Percentiles rank a stretch among this genome's conserved stretches.
phyloP scores from a whole-genome alignment of 2,329 filamentous ascomycete species.

The Clarireedia sp. region DNA sequence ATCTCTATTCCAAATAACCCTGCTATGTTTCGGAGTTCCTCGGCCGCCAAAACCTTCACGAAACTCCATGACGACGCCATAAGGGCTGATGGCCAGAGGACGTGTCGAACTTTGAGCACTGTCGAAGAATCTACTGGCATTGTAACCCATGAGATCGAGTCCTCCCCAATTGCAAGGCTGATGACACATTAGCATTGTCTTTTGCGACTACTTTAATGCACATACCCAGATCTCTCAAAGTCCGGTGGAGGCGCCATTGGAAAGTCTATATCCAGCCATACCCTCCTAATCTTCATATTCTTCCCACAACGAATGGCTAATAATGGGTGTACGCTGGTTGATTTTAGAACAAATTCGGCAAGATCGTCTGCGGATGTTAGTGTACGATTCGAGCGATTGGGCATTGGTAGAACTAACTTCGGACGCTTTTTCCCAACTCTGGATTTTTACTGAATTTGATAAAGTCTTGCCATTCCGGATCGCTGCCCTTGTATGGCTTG shows the following conservation, averaged over 20 bases:
- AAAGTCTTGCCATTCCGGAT: slow-evolving; percentile 58
- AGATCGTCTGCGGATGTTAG: slow-evolving; percentile 36
- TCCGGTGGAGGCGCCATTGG: slow-evolving; percentile 51
- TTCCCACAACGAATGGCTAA: slow-evolving; percentile 40
- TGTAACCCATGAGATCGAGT: slow-evolving; percentile 40
- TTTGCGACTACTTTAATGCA: background rate
- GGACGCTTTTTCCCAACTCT: slow-evolving; percentile 33
- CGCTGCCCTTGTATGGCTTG: slow-evolving; percentile 44
- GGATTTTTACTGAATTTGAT: slow-evolving; percentile 48
- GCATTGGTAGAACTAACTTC: slow-evolving; percentile 10
- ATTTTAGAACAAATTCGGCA: slow-evolving; percentile 34
- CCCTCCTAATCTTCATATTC: slow-evolving; percentile 40
- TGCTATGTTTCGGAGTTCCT: slow-evolving; percentile 35
- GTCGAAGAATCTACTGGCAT: slow-evolving; percentile 41
- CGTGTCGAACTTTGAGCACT: slow-evolving; percentile 39
- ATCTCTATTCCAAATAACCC: slow-evolving; percentile 39
- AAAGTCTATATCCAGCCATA: slow-evolving; percentile 55
- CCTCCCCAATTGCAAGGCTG: slow-evolving; percentile 44
- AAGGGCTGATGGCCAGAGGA: slow-evolving; percentile 46
- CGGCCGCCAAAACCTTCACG: slow-evolving; percentile 38
- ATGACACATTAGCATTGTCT: slow-evolving; percentile 18
- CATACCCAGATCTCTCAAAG: slow-evolving; percentile 53
- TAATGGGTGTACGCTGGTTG: slow-evolving; percentile 37
- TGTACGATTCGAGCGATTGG: background rate
- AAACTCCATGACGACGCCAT: slow-evolving; percentile 46